Evolutionary conservation across 2,329 filamentous ascomycete species (phyloP), one percentile per base, ranked within the genome.

Genomic region (Amesomyces nigricolor): DNA sequence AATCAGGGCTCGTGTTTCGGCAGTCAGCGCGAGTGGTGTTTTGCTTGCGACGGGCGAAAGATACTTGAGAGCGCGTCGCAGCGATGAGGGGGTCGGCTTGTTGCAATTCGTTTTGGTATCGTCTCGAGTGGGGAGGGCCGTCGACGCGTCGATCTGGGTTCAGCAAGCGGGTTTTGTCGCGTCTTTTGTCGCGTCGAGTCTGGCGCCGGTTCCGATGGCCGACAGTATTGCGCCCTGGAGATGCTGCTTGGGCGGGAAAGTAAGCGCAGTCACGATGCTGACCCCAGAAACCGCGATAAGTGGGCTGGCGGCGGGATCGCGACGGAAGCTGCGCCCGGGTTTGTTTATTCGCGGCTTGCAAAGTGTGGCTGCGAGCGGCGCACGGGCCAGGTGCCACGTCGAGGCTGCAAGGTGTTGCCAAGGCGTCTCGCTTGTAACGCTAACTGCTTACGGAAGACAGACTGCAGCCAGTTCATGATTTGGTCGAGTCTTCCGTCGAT

Each of bases 281-380:
- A 30, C 43, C 44, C 22, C 19, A n/a, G 48, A 54, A 51, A 26
- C 44, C 44, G 46, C 29, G n/a, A 11, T 16, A 38, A 51, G 57
- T 51, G 53, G 53, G 52, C 49, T 58, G 47, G 22, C 22, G 22
- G 22, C 32, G 48, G 56, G 35, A 53, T 54, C 57, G 58, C 62
- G 60, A 58, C 46, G 56, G 61, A 60, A 62, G 62, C 51, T 56
- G 53, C 60, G 59, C 57, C 58, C 54, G 49, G 54, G 59, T 61
- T 63, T 63, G 62, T 63, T 63, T 63, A 63, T 57, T 56, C 58
- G 54, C 51, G 58, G 35, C 22, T 47, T 47, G 51, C 56, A 58
- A 57, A 57, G 54, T 55, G 51, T 57, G 54, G 59, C 51, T 58
- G 43, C n/a, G 4, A 11, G 22, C 32, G 42, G 35, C 53, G 58